These are phyloP conservation scores for Cladochytrium replicatum DNA, from an alignment of 192 early-diverging fungal genomes.

Conservation along the genomic window DNA sequence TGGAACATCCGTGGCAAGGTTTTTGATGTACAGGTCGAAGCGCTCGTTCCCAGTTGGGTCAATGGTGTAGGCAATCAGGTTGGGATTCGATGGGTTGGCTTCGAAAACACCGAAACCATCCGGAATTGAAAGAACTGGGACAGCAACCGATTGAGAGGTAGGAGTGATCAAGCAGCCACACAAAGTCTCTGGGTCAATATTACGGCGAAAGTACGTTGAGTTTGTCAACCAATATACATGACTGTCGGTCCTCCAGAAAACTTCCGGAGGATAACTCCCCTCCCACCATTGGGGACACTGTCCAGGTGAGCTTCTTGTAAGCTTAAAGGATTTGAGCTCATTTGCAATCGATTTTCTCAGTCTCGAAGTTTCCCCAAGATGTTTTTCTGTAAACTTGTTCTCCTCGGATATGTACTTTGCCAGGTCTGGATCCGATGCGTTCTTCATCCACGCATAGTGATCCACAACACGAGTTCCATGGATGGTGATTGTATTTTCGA, in stretches of 20 bases:
- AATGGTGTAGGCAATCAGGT: slow-evolving; percentile 26
- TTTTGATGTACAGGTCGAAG: slow-evolving; percentile 13
- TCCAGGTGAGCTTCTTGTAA: neutral
- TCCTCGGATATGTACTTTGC: slow-evolving; percentile 21
- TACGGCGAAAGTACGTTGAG: neutral
- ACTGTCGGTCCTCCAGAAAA: slow-evolving; percentile 3
- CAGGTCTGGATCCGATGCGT: slow-evolving; percentile 14
- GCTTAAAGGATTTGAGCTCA: slow-evolving; percentile 8
- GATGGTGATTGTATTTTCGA: neutral
- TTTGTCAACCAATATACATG: slow-evolving; percentile 2
- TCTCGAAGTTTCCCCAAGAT: neutral
- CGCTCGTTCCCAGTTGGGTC: slow-evolving; percentile 26
- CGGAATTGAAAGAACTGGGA: slow-evolving; percentile 4
- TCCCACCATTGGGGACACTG: neutral
- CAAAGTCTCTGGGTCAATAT: neutral
- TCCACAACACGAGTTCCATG: slow-evolving; percentile 1
- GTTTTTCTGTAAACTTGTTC: slow-evolving; percentile 16
- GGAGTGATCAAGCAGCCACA: slow-evolving; percentile 1
- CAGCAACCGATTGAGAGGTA: slow-evolving; percentile 10
- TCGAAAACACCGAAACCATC: slow-evolving; percentile 35
- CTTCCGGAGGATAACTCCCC: neutral
- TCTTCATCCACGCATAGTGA: slow-evolving; percentile 22
- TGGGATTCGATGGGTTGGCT: slow-evolving; percentile 10
- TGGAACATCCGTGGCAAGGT: slow-evolving; percentile 3
- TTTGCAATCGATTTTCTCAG: slow-evolving; percentile 1